phyloP scores from a whole-genome alignment of 2,329 filamentous ascomycete genomes.

The Cytospora piceicola region DNA sequence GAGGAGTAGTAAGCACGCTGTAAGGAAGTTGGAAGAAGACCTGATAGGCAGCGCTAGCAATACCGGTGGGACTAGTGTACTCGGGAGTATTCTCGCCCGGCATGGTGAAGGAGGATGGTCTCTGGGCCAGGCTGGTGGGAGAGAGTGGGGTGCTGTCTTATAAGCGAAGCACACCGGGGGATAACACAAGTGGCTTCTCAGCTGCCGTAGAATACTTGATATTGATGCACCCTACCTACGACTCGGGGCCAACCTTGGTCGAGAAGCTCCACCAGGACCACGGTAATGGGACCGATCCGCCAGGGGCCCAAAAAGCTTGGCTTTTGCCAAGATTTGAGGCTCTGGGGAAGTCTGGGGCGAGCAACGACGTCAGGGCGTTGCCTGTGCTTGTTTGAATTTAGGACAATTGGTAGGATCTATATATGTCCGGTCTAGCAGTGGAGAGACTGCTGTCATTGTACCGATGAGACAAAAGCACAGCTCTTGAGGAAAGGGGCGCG shows the following conservation, averaged over 20 bases:
- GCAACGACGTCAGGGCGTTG: constrained; percentile 28
- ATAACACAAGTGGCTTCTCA: neutral
- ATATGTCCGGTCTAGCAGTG: neutral
- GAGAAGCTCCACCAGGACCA: constrained; percentile 1
- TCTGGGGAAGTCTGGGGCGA: constrained; percentile 12
- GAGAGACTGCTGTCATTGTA: neutral
- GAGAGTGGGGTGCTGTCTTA: constrained; percentile 11
- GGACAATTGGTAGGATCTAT: neutral
- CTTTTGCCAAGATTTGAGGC: constrained; percentile 33
- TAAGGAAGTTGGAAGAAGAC: constrained; percentile 39
- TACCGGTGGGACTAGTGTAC: constrained; percentile 5
- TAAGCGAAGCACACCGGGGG: constrained; percentile 3
- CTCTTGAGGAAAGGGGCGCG: neutral
- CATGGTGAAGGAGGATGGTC: neutral
- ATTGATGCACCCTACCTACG: neutral
- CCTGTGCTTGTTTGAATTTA: constrained; percentile 14
- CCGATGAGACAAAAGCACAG: neutral
- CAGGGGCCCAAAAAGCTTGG: constrained; percentile 27
- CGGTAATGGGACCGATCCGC: constrained; percentile 9
- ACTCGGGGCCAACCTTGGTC: constrained; percentile 8
- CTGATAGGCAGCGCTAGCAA: constrained; percentile 35
- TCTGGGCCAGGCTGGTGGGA: neutral
- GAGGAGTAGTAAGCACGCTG: constrained; percentile 37
- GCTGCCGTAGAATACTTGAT: neutral
- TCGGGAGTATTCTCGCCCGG: constrained; percentile 25